phyloP scores from a whole-genome alignment of 305 asterid species.

The Caryopteris hybrid region DNA sequence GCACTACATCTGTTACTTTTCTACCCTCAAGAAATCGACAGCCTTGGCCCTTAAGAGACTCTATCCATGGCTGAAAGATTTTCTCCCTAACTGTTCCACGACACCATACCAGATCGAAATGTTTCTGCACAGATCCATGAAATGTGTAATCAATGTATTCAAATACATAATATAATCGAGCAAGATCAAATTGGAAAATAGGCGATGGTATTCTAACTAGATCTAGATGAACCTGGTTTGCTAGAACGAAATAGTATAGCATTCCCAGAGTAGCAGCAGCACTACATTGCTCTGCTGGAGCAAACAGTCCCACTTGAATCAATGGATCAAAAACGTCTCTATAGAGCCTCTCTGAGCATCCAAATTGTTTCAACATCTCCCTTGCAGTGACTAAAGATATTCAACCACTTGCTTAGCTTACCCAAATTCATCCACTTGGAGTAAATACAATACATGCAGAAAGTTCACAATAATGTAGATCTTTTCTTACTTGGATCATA shows the following conservation, averaged over 20 bases:
- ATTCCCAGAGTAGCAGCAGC: conserved; percentile 58
- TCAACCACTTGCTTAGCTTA: not conserved
- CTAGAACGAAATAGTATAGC: conserved; percentile 41
- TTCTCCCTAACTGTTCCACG: conserved; percentile 47
- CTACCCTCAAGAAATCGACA: conserved; percentile 53
- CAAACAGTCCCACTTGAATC: conserved; percentile 58
- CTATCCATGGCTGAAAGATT: conserved; percentile 56
- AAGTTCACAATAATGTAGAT: not conserved
- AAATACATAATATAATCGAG: not conserved
- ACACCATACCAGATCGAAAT: conserved; percentile 46
- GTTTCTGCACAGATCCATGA: conserved; percentile 31
- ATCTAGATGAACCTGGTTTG: conserved; percentile 43
- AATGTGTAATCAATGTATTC: not conserved
- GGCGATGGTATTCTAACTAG: not conserved
- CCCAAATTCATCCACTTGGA: not conserved
- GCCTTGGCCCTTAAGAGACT: conserved; percentile 40
- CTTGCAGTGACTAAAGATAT: conserved; percentile 52
- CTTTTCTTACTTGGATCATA: conserved; percentile 45
- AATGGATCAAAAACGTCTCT: conserved; percentile 40
- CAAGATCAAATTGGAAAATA: not conserved
- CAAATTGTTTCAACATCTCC: conserved; percentile 53
- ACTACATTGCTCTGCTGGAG: conserved; percentile 62
- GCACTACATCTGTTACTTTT: conserved; percentile 43
- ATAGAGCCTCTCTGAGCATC: conserved; percentile 53
- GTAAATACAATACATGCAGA: not conserved